Evolutionary conservation across 1,284 basidiomycete genomes (phyloP).

Genomic region (Cutaneotrichosporon daszewskae): DNA sequence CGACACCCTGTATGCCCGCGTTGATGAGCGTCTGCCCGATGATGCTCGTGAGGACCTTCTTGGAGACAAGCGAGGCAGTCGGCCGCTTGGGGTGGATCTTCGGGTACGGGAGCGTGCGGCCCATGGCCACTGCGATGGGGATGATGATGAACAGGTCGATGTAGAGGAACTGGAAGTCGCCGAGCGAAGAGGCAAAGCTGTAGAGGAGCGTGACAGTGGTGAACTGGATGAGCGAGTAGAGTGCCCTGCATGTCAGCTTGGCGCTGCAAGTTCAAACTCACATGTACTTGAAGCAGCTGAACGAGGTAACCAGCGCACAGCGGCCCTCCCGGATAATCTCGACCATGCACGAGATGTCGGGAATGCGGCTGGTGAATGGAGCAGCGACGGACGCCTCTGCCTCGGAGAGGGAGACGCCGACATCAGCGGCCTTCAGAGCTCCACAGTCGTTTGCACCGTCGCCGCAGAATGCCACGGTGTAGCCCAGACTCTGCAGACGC

Average conservation of each 20-base stretch:
- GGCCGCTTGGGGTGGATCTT: conserved; percentile 84
- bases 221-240: conserved; percentile 54
- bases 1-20: conserved; percentile 74
- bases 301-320: conserved; percentile 92
- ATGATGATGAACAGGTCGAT: conserved; percentile 98
- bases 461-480: conserved; percentile 96
- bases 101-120: conserved; percentile 82
- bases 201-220: conserved; percentile 81
- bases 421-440: conserved; percentile 95
- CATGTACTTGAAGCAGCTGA: conserved; percentile 99
- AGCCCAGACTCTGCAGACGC: conserved; percentile 84
- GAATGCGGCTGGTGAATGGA: conserved; percentile 88
- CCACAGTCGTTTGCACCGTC: conserved; percentile 99
- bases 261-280: conserved; percentile 52
- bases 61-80: conserved; percentile 92
- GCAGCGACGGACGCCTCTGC: conserved; percentile 99
- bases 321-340: conserved; percentile 95
- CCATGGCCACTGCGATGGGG: conserved; percentile 94
- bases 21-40: conserved; percentile 90
- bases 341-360: conserved; percentile 93
- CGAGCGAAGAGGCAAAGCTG: conserved; percentile 90
- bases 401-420: conserved; percentile 93
- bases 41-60: conserved; percentile 89
- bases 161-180: conserved; percentile 94
- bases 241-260: too few relatives aligned